A percentile compares a stretch with the other conserved stretches of the same genome.
These are phyloP conservation scores for Botryococcus braunii DNA, from an alignment of 163 green algal species.

Conservation along the genomic window DNA sequence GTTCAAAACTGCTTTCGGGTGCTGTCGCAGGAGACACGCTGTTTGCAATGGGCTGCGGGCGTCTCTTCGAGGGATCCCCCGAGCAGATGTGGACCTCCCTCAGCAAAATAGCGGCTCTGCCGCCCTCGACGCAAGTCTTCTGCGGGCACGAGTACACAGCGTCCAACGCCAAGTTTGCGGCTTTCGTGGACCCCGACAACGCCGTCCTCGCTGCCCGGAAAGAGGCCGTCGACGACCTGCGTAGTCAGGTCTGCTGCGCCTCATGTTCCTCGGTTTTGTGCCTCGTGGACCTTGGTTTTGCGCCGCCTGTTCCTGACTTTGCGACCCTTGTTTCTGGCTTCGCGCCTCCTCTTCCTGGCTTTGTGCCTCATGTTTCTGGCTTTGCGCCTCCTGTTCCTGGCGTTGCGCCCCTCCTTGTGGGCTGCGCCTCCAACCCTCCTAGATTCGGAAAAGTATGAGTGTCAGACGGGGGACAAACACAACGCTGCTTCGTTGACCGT, in stretches of 20 bases:
- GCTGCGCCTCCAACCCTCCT: too few relatives aligned
- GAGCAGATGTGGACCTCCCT: constrained; percentile 76
- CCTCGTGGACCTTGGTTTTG: too few relatives aligned
- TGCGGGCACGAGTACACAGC: constrained; percentile 82
- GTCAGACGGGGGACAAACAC: too few relatives aligned
- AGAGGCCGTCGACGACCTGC: constrained; percentile 43
- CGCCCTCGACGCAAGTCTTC: constrained; percentile 49
- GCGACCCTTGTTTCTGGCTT: too few relatives aligned
- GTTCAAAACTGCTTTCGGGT: background rate
- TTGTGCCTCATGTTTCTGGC: too few relatives aligned
- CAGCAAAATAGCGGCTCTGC: constrained; percentile 62
- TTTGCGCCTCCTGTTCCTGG: too few relatives aligned
- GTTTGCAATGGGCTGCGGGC: constrained; percentile 75
- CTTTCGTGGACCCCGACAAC: constrained; percentile 65
- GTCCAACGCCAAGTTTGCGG: constrained; percentile 64
- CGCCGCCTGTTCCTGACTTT: too few relatives aligned
- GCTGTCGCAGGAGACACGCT: constrained; percentile 62
- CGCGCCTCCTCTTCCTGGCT: too few relatives aligned
- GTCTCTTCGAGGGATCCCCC: constrained; percentile 77
- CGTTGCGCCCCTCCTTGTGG: too few relatives aligned
- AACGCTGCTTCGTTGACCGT: too few relatives aligned
- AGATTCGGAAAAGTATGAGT: too few relatives aligned
- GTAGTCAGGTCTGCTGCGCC: constrained; percentile 28
- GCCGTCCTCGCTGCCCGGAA: constrained; percentile 44
- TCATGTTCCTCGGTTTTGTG: background rate